phyloP scores from a whole-genome alignment of 2,329 filamentous ascomycete genomes.

The Diaporthe batatas region DNA sequence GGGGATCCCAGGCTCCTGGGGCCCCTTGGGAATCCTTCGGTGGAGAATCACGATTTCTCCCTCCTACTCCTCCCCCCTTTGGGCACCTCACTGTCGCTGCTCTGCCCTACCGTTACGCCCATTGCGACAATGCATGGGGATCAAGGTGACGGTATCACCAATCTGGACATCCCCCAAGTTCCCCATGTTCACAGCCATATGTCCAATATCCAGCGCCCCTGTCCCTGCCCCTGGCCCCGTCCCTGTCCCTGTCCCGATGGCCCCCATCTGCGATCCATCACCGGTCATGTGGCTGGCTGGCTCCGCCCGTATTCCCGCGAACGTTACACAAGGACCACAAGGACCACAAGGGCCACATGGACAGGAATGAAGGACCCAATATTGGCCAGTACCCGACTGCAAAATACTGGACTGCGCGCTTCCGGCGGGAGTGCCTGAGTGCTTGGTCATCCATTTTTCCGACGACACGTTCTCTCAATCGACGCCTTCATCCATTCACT shows the following conservation, averaged over 20 bases:
- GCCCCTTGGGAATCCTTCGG: conserved; percentile 17
- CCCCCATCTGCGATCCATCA: conserved; percentile 17
- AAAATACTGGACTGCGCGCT: neutral
- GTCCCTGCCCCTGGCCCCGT: neutral
- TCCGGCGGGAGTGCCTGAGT: neutral
- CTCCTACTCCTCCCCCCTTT: neutral
- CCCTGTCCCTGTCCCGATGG: neutral
- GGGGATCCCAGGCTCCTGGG: neutral
- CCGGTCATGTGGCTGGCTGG: conserved; percentile 31
- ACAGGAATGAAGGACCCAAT: neutral
- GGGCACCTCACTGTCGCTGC: neutral
- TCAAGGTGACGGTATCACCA: neutral
- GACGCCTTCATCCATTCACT: neutral
- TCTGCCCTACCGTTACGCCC: neutral
- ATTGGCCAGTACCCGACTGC: neutral
- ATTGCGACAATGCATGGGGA: neutral
- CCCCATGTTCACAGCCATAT: neutral
- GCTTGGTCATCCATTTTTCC: neutral
- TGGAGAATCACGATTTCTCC: conserved; percentile 17
- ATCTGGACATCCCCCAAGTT: neutral
- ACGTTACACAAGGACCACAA: conserved; percentile 12
- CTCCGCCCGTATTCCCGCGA: conserved; percentile 15
- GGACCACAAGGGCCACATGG: neutral
- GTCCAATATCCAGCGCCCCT: neutral
- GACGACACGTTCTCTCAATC: neutral